Conservation (phyloP, 805 yeast species). For the Yarrowia bubula region DNA sequence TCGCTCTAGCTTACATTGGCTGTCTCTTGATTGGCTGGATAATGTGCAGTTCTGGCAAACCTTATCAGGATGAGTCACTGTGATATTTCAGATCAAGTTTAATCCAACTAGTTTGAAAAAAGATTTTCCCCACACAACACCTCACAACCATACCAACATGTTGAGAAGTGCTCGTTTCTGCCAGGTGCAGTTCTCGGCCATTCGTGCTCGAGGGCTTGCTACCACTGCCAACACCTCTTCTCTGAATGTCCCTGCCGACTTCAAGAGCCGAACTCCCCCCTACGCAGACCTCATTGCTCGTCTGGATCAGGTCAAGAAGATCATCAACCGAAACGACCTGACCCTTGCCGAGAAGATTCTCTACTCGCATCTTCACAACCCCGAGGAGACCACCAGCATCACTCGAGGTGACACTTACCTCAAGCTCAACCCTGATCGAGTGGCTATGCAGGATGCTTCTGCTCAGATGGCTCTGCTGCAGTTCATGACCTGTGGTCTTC, state of each 20-base stretch:
- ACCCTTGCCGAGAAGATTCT: conserved; percentile 93
- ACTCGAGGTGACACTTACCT: conserved; percentile 86
- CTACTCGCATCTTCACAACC: conserved; percentile 87
- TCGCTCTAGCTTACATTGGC: background rate
- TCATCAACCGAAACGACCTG: conserved; percentile 70
- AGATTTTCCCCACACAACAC: conserved; percentile 13
- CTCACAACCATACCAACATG: background rate
- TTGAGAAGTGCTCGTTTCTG: conserved; percentile 23
- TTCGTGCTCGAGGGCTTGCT: conserved; percentile 16
- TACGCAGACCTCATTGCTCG: conserved; percentile 70
- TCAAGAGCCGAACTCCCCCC: conserved; percentile 77
- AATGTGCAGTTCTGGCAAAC: conserved; percentile 1
- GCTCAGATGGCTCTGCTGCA: conserved; percentile 99
- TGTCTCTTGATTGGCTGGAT: conserved; percentile 14
- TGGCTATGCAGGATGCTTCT: conserved; percentile 99
- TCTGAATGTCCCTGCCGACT: conserved; percentile 54
- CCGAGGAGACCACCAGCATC: conserved; percentile 63
- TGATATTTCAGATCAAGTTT: conserved; percentile 23
- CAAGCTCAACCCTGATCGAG: conserved; percentile 94
- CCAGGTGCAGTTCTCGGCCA: conserved; percentile 17
- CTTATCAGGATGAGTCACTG: conserved; percentile 24
- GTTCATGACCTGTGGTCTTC: conserved; percentile 95
- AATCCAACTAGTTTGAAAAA: background rate
- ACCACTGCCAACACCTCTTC: conserved; percentile 7
- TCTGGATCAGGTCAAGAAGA: conserved; percentile 58